A percentile compares a stretch with the other conserved stretches of the same genome.
Conservation (phyloP, 495 filamentous ascomycete genomes). For the Daldinia grandis region DNA sequence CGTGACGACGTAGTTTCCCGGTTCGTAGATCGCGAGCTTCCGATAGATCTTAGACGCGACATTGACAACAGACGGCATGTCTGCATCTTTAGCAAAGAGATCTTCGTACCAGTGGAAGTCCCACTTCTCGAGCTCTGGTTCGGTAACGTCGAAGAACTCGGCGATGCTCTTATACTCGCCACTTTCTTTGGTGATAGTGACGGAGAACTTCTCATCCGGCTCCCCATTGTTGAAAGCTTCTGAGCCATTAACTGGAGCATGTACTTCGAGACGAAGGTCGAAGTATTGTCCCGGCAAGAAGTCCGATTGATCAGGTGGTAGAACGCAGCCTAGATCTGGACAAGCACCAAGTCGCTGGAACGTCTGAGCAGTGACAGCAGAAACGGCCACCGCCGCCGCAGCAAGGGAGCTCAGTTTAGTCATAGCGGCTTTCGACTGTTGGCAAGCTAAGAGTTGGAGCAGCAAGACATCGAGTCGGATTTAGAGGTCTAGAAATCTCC, state of each 20-base stretch:
- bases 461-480: background rate
- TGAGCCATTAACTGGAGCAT: slow-evolving; percentile 78
- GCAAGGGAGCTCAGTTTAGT: slow-evolving; percentile 41
- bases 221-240: slow-evolving; percentile 66
- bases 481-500: background rate
- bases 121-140: slow-evolving; percentile 74
- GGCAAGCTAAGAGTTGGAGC: slow-evolving; percentile 4
- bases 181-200: slow-evolving; percentile 70
- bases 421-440: slow-evolving; percentile 25
- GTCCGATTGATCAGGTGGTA: slow-evolving; percentile 79
- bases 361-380: slow-evolving; percentile 64
- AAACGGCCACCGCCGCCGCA: slow-evolving; percentile 47
- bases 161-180: slow-evolving; percentile 56
- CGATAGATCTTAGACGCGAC: slow-evolving; percentile 76
- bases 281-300: slow-evolving; percentile 79
- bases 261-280: slow-evolving; percentile 78
- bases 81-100: slow-evolving; percentile 71
- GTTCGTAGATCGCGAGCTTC: slow-evolving; percentile 70
- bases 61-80: slow-evolving; percentile 70
- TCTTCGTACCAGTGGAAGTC: slow-evolving; percentile 78
- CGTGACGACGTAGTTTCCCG: slow-evolving; percentile 74
- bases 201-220: slow-evolving; percentile 73
- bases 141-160: slow-evolving; percentile 66
- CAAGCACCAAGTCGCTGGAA: slow-evolving; percentile 75
- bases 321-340: slow-evolving; percentile 74